Conservation (phyloP, 2,329 filamentous ascomycete species). For the Sporothrix euskadiensis region DNA sequence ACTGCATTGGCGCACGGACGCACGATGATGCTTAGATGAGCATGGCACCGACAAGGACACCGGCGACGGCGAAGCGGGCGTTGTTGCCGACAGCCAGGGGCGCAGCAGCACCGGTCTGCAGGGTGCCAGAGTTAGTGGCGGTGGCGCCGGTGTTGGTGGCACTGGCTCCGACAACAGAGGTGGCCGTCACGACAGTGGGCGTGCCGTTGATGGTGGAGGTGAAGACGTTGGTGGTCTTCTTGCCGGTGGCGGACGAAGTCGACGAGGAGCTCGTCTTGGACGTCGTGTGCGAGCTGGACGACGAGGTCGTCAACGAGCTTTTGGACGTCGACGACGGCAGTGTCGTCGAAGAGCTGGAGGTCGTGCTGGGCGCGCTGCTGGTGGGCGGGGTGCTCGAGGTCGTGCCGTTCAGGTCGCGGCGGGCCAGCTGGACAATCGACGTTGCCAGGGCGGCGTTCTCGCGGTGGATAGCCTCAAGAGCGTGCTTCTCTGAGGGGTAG, state of each 20-base stretch:
- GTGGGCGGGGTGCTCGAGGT: conserved; percentile 29
- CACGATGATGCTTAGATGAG: conserved; percentile 27
- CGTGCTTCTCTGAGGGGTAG: conserved; percentile 63
- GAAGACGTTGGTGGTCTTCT: conserved; percentile 40
- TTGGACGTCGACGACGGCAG: not conserved
- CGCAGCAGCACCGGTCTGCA: conserved; percentile 38
- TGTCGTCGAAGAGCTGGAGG: conserved; percentile 33
- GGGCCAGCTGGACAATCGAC: conserved; percentile 64
- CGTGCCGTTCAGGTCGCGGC: conserved; percentile 52
- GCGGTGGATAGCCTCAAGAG: conserved; percentile 62
- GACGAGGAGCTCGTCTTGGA: conserved; percentile 25
- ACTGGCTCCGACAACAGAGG: conserved; percentile 50
- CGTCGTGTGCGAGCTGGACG: conserved; percentile 25
- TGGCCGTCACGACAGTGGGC: conserved; percentile 50
- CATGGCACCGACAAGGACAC: conserved; percentile 31
- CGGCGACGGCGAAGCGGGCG: conserved; percentile 30
- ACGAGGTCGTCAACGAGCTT: conserved; percentile 29
- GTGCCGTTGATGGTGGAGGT: conserved; percentile 53
- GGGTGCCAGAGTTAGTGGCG: conserved; percentile 40
- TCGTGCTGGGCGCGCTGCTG: conserved; percentile 33
- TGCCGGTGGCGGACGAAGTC: conserved; percentile 16
- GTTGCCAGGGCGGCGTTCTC: conserved; percentile 63
- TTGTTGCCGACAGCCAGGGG: conserved; percentile 19
- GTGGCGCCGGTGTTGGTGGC: conserved; percentile 36
- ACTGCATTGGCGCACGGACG: no score